A percentile compares a stretch with the other conserved stretches of the same genome.
Evolutionary conservation across 371 early-diverging fungal genomes (phyloP).

Genomic region (Zancudomyces culisetae): DNA sequence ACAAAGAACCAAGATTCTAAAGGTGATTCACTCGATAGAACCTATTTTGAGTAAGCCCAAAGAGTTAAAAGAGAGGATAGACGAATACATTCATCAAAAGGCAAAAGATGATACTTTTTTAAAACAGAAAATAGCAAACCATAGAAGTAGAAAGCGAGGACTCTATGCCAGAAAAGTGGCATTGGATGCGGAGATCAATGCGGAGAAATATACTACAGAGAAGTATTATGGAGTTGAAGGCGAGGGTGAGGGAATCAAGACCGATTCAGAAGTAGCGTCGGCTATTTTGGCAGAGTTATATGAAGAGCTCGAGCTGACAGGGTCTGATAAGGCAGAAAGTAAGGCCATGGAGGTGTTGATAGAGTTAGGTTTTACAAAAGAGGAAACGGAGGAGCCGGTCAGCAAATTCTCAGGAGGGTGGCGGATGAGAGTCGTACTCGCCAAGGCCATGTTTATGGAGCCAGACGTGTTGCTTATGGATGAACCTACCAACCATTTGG

Average conservation of each 20-base stretch:
- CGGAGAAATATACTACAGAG: slow-evolving; percentile 46
- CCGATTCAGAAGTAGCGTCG: slow-evolving; percentile 31
- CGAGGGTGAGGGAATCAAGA: too few relatives aligned
- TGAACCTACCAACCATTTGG: slow-evolving; percentile 86
- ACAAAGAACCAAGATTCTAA: slow-evolving; percentile 29
- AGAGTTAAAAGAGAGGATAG: slow-evolving; percentile 65
- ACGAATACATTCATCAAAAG: slow-evolving; percentile 41
- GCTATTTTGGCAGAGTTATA: slow-evolving; percentile 46
- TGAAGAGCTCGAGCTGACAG: slow-evolving; percentile 78
- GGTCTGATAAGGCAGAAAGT: slow-evolving; percentile 80
- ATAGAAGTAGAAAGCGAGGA: slow-evolving; percentile 64
- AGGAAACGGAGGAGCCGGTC: slow-evolving; percentile 65
- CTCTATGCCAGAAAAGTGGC: slow-evolving; percentile 41
- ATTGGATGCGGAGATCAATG: slow-evolving; percentile 30
- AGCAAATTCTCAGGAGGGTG: slow-evolving; percentile 97
- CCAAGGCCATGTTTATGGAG: slow-evolving; percentile 86
- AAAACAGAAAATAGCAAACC: slow-evolving; percentile 42
- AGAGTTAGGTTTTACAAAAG: slow-evolving; percentile 79
- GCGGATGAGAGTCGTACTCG: slow-evolving; percentile 96
- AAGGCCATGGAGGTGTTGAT: slow-evolving; percentile 74
- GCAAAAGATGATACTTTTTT: slow-evolving; percentile 13
- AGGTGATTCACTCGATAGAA: slow-evolving; percentile 67
- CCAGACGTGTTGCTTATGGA: slow-evolving; percentile 95
- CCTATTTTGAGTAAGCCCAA: slow-evolving; percentile 66
- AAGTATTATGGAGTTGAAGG: slow-evolving; percentile 59